Percentiles rank a stretch among this genome's conserved stretches.
Evolutionary conservation across 2,329 filamentous ascomycete genomes (phyloP).

Genomic region (Zopfia rhizophila): DNA sequence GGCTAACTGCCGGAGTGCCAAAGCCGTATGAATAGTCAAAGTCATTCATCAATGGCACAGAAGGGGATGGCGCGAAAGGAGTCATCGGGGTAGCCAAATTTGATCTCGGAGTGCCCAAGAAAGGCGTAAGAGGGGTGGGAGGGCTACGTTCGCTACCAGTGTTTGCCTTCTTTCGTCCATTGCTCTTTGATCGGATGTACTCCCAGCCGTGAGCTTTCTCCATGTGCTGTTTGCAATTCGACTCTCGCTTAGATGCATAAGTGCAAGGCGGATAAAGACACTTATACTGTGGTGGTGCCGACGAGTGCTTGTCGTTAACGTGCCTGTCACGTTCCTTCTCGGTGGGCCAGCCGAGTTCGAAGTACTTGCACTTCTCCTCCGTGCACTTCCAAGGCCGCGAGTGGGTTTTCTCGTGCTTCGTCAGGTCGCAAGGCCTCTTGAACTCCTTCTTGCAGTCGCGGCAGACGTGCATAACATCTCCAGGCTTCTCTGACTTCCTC

Average conservation of each 20-base stretch:
- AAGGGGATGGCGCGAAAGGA: constrained; percentile 55
- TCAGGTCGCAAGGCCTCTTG: constrained; percentile 95
- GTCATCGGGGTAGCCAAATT: constrained; percentile 49
- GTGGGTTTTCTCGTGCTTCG: constrained; percentile 98
- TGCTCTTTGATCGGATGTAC: constrained; percentile 94
- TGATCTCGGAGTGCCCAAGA: constrained; percentile 49
- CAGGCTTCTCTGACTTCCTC: constrained; percentile 89
- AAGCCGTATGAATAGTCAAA: constrained; percentile 43
- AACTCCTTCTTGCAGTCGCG: constrained; percentile 87
- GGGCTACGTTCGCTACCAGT: constrained; percentile 41
- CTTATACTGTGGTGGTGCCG: constrained; percentile 80
- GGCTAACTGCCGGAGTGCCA: constrained; percentile 43
- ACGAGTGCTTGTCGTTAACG: constrained; percentile 93
- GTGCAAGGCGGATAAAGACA: constrained; percentile 86
- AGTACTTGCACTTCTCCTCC: constrained; percentile 85
- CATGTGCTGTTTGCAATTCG: constrained; percentile 99
- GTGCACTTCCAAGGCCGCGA: constrained; percentile 96
- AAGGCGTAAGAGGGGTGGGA: constrained; percentile 47
- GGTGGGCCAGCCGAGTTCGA: constrained; percentile 90
- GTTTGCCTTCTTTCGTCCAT: constrained; percentile 63
- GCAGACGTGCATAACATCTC: constrained; percentile 85
- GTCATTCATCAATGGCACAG: constrained; percentile 48
- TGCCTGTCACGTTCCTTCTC: constrained; percentile 98
- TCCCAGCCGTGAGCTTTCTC: constrained; percentile 93
- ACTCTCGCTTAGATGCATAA: constrained; percentile 95